Percentiles rank a stretch among this genome's conserved stretches.
Conservation (phyloP, 1,284 basidiomycete species). For the Ceratobasidium papillatum region DNA sequence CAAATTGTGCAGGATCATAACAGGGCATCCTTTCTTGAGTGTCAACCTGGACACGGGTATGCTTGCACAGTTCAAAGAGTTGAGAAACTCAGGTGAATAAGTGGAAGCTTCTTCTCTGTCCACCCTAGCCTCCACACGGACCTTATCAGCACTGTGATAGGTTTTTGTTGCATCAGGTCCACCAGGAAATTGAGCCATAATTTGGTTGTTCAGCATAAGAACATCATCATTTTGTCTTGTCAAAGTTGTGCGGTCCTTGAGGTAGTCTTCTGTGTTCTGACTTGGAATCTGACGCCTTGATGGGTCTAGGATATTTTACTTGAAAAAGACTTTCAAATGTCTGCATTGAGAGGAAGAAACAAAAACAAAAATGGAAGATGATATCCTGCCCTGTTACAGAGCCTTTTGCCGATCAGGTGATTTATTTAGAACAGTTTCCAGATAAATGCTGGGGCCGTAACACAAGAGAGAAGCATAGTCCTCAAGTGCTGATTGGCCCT, state of each 20-base stretch:
- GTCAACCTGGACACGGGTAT: conserved; percentile 51
- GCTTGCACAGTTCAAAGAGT: conserved; percentile 48
- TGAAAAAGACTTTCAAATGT: too few relatives aligned
- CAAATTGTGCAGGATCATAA: conserved; percentile 55
- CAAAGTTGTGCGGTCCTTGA: conserved; percentile 54
- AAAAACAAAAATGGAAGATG: too few relatives aligned
- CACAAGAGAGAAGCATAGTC: too few relatives aligned
- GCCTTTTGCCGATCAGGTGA: too few relatives aligned
- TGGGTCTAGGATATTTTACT: too few relatives aligned
- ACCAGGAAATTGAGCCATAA: conserved; percentile 52
- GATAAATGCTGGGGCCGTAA: too few relatives aligned
- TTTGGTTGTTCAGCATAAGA: conserved; percentile 49
- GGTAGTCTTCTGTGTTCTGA: too few relatives aligned
- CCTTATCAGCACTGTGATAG: conserved; percentile 50
- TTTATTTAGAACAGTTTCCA: too few relatives aligned
- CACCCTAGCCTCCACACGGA: conserved; percentile 45
- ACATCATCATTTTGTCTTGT: conserved; percentile 55
- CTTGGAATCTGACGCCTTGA: too few relatives aligned
- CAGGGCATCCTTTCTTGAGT: conserved; percentile 50
- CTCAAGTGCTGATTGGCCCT: too few relatives aligned
- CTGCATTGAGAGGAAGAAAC: too few relatives aligned
- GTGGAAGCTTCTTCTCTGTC: conserved; percentile 44
- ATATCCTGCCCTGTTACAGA: too few relatives aligned
- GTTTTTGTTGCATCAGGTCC: conserved; percentile 44
- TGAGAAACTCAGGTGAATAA: conserved; percentile 41